Conservation (phyloP, 495 filamentous ascomycete species). For the Penicillium salamii region DNA sequence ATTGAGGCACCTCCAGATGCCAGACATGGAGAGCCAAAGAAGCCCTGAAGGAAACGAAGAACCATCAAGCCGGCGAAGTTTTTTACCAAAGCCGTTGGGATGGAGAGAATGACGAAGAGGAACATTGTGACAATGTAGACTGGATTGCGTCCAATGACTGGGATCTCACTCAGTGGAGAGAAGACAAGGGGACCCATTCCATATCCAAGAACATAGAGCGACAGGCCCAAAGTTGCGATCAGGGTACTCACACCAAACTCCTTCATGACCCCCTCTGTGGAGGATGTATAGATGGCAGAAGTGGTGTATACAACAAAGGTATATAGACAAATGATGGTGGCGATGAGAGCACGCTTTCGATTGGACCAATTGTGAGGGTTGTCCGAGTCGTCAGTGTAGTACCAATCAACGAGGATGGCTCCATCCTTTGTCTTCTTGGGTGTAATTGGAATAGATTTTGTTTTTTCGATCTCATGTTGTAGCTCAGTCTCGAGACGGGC, state of each 20-base stretch:
- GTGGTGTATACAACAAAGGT: constrained; percentile 39
- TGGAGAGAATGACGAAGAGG: constrained; percentile 48
- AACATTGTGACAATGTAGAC: constrained; percentile 50
- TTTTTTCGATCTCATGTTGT: constrained; percentile 32
- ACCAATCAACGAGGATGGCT: constrained; percentile 53
- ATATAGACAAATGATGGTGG: constrained; percentile 30
- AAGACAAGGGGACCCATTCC: constrained; percentile 45
- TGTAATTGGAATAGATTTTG: constrained; percentile 45
- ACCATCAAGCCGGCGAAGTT: constrained; percentile 49
- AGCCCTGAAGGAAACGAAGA: constrained; percentile 53
- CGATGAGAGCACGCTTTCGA: constrained; percentile 18
- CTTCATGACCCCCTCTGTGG: constrained; percentile 29
- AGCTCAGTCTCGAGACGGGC: constrained; percentile 39
- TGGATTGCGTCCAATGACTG: constrained; percentile 48
- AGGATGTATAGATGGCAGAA: constrained; percentile 34
- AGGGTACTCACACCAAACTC: constrained; percentile 39
- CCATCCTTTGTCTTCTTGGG: constrained; percentile 40
- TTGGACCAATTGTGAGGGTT: constrained; percentile 57
- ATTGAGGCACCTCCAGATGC: constrained; percentile 55
- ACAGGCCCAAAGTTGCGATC: constrained; percentile 45
- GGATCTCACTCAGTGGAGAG: constrained; percentile 50
- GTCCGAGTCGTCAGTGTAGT: constrained; percentile 48
- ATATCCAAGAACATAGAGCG: constrained; percentile 54
- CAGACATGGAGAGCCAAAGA: constrained; percentile 52
- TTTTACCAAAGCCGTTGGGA: constrained; percentile 46